Base-by-base conservation (phyloP, 2,329 filamentous ascomycete genomes). In the Cytospora schulzeri region DNA sequence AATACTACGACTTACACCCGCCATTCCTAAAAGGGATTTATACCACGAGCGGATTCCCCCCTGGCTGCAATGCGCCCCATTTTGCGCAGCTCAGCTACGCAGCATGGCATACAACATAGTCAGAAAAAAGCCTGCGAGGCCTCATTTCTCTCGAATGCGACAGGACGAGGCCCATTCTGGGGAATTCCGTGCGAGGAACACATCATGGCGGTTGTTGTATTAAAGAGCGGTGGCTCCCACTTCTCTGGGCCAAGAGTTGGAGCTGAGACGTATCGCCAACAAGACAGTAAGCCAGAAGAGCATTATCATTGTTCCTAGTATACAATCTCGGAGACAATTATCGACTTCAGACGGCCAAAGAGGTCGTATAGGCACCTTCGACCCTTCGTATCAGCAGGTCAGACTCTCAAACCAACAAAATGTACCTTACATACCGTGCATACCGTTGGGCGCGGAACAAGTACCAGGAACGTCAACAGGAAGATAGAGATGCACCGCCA, bases 391-490 rank as follows among this genome's bases (percentile, higher is more conserved):
- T 26, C 7, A 19, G 11, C 52, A 35, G 14, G 14, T 8, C 54
- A 57, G 31, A 3, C 12, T n/a, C 22, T 7, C 22, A 28, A 9
- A 31, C 29, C 63, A 70, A 22, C 45, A 75, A 71, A 71, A 70
- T 67, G n/a, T n/a, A n/a, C n/a, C n/a, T n/a, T n/a, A n/a, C n/a
- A n/a, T n/a, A n/a, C 48, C 17, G 69, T 3, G 70, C 68, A 11
- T 69, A 66, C 62, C 69, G 66, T 33, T 70, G 69, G 56, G 69
- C 67, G 6, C 70, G 64, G 57, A 70, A 64, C 56, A 69, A 68
- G 63, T 64, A 67, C 53, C 63, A 69, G 50, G 58, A 67, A 48
- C 62, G 51, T 22, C 65, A 62, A 38, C n/a, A 45, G 33, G 31
- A 4, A 12, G n/a, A 28, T 17, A 33, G 45, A 3, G 28, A 56